Percentiles rank a stretch among this genome's conserved stretches.
Evolutionary conservation across 345 rosid genomes (phyloP).

Genomic region (Trapa incisa): DNA sequence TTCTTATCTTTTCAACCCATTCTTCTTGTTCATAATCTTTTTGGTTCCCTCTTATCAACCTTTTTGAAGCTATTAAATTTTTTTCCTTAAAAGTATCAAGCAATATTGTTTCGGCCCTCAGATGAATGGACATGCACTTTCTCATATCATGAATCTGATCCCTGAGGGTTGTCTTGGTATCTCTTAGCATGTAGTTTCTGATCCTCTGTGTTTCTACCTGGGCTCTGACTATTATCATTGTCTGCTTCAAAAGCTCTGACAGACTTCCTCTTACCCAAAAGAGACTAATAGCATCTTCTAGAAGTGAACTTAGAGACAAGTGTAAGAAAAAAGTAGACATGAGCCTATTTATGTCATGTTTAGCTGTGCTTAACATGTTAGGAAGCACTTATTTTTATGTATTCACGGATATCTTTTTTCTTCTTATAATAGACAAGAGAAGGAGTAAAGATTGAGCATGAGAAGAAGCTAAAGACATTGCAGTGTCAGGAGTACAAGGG

Average conservation of each 20-base stretch:
- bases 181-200: neutral
- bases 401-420: neutral
- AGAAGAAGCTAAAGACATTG: constrained; percentile 63
- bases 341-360: neutral
- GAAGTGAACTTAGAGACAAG: neutral
- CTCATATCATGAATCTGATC: neutral
- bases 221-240: neutral
- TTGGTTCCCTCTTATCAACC: neutral
- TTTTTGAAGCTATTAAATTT: neutral
- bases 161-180: neutral
- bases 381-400: neutral
- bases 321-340: neutral
- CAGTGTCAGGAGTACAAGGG: constrained; percentile 96
- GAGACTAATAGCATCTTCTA: neutral
- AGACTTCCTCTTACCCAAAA: neutral
- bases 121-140: neutral
- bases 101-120: neutral
- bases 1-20: neutral
- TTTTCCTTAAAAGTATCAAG: neutral
- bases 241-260: neutral
- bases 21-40: neutral
- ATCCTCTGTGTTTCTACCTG: neutral
- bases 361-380: neutral
- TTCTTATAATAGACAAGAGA: constrained; percentile 52
- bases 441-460: constrained; percentile 82